Percentiles rank a stretch among this genome's conserved stretches.
phyloP scores from a whole-genome alignment of 106 monocot genomes.

The Xerophyta viscosa region DNA sequence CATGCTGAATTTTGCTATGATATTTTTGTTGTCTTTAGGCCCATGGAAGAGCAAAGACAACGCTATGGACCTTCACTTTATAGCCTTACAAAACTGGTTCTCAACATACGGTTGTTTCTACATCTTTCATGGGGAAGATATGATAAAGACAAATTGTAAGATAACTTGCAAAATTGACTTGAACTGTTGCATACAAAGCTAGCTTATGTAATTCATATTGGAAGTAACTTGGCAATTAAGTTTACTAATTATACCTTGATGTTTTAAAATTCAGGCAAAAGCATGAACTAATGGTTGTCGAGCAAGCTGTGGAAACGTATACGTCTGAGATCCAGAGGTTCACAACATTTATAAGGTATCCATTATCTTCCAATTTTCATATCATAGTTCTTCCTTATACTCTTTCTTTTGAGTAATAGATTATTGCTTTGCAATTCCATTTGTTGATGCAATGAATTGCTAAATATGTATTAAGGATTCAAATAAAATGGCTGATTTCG shows the following conservation, averaged over 20 bases:
- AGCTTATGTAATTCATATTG: not conserved
- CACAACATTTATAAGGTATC: conserved; percentile 74
- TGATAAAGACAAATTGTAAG: conserved; percentile 59
- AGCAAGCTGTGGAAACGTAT: conserved; percentile 63
- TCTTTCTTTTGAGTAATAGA: too few species aligned
- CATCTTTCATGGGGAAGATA: conserved; percentile 59
- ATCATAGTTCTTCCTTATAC: not conserved
- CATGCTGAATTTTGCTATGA: not conserved
- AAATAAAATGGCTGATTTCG: too few species aligned
- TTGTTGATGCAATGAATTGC: too few species aligned
- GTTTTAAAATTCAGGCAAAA: conserved; percentile 42
- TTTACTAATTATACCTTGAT: too few species aligned
- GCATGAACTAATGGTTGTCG: conserved; percentile 42
- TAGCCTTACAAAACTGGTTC: conserved; percentile 64
- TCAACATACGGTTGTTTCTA: conserved; percentile 61
- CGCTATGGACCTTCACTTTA: conserved; percentile 91
- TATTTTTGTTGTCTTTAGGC: conserved; percentile 38
- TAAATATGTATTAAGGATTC: too few species aligned
- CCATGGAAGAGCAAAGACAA: conserved; percentile 97
- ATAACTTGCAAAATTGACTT: not conserved
- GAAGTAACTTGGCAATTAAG: too few species aligned
- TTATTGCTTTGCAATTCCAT: too few species aligned
- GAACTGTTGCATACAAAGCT: not conserved
- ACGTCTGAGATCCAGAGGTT: conserved; percentile 74
- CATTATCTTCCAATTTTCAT: not conserved